Evolutionary conservation across 371 early-diverging fungal species (phyloP), one percentile per base, ranked within the genome.

Genomic region (Mucor indicus): DNA sequence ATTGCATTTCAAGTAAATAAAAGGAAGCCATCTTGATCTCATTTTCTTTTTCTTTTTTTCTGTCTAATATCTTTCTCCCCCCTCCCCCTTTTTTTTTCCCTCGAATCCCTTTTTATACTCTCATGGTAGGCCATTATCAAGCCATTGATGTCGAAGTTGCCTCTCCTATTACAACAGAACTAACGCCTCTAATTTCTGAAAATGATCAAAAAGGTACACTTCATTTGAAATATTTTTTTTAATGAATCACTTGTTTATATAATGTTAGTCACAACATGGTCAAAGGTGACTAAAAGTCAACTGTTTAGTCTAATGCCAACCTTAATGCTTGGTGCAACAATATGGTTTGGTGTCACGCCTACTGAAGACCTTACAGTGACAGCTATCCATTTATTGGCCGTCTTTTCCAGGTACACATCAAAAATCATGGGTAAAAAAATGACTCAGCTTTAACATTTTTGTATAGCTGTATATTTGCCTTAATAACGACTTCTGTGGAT

Each of bases 401-500:
- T 76, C 8, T 76, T 76, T 51, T 49, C 58, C 8, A 72, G 77
- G 77, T 72, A 55, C 27, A 8, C 20, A 40, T 4, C 17, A 23
- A 50, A 29, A 40, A 1, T 17, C 24, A 13, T 16, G 8, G 9
- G 6, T 15, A 2, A 3, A 12, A 16, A 17, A 27, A 27, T 7
- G 11, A 27, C 29, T 11, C 29, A 5, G 11, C 11, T 5, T 27
- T 27, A 7, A 11, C 11, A 7, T 13, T 33, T 9, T 33, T 33
- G 24, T 19, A 7, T 55, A 80, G 81, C 19, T 79, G 80, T 38
- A 78, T 86, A 38, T 59, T 77, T 62, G 83, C 83, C 4, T 48
- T 86, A 23, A 65, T 86, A 21, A 76, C 79, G 0, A 77, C 82
- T 13, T 61, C 69, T 40, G 70, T 81, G 45, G 70, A 77, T 43